Evolutionary conservation across 305 asterid species (phyloP).

Genomic region (Fraxinus greggii): DNA sequence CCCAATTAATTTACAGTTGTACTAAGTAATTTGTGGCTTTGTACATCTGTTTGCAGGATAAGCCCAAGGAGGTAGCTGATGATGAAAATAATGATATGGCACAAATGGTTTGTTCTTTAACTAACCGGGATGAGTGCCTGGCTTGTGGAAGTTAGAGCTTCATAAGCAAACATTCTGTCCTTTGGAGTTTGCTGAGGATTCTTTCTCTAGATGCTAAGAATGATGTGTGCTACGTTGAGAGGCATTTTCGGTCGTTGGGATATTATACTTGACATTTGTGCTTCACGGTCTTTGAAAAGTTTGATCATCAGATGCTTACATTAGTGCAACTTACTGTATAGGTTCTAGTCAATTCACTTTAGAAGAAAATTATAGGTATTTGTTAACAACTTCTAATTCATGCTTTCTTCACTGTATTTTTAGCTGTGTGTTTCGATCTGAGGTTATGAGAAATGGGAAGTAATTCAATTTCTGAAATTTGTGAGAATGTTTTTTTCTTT

Average conservation of each 20-base stretch:
- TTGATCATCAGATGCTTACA: not conserved
- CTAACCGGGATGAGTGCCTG: slow-evolving; percentile 76
- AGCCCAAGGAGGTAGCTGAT: slow-evolving; percentile 30
- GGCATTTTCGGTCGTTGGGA: not conserved
- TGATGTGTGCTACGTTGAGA: not conserved
- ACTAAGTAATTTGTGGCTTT: not conserved
- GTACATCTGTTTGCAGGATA: slow-evolving; percentile 47
- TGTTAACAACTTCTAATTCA: not conserved
- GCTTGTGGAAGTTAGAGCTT: slow-evolving; percentile 72
- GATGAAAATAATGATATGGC: slow-evolving; percentile 63
- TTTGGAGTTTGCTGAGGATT: not conserved
- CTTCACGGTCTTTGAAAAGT: not conserved
- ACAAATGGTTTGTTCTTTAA: slow-evolving; percentile 72
- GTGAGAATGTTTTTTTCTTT: not conserved
- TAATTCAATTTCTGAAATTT: not conserved
- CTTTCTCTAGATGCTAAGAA: not conserved
- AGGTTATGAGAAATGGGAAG: not conserved
- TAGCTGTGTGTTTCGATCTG: not conserved
- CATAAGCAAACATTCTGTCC: not conserved
- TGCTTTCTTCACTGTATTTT: not conserved
- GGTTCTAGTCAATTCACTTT: not conserved
- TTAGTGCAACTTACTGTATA: not conserved
- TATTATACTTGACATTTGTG: not conserved
- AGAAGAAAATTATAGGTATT: not conserved
- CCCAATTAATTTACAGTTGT: not conserved